A percentile compares a stretch with the other conserved stretches of the same genome.
These are phyloP conservation scores for Amborella trichopoda DNA, from an alignment of 164 flowering plant species.

Conservation along the genomic window DNA sequence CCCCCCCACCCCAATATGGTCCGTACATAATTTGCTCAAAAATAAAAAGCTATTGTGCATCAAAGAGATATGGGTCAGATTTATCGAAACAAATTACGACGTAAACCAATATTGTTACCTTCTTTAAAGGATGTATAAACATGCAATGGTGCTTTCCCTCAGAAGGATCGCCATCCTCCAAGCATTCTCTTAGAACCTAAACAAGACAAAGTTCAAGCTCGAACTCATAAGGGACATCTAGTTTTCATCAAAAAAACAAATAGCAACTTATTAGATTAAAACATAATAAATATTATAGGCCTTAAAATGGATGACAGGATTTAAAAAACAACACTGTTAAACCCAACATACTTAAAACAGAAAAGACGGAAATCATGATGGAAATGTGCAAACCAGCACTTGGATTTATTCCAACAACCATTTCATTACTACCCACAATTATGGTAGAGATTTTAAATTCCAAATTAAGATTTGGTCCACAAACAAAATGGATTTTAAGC, in stretches of 20 bases:
- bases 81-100: too few species aligned
- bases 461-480: too few species aligned
- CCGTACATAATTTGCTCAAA: not conserved
- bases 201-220: not conserved
- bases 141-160: slow-evolving; percentile 7
- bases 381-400: too few species aligned
- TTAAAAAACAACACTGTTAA: not conserved
- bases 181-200: slow-evolving; percentile 50
- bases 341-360: not conserved
- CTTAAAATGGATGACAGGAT: not conserved
- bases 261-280: too few species aligned
- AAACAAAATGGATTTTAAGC: too few species aligned
- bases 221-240: not conserved
- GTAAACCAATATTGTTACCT: too few species aligned
- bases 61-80: not conserved
- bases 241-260: not conserved
- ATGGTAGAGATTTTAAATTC: too few species aligned
- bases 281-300: not conserved
- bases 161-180: slow-evolving; percentile 8
- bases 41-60: not conserved
- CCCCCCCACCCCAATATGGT: not conserved
- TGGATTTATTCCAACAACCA: too few species aligned
- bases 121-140: slow-evolving; percentile 25
- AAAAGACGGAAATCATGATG: too few species aligned
- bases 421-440: too few species aligned